A percentile compares a stretch with the other conserved stretches of the same genome.
phyloP scores from a whole-genome alignment of 2,329 filamentous ascomycete genomes.

The Lasiodiplodia theobromae region DNA sequence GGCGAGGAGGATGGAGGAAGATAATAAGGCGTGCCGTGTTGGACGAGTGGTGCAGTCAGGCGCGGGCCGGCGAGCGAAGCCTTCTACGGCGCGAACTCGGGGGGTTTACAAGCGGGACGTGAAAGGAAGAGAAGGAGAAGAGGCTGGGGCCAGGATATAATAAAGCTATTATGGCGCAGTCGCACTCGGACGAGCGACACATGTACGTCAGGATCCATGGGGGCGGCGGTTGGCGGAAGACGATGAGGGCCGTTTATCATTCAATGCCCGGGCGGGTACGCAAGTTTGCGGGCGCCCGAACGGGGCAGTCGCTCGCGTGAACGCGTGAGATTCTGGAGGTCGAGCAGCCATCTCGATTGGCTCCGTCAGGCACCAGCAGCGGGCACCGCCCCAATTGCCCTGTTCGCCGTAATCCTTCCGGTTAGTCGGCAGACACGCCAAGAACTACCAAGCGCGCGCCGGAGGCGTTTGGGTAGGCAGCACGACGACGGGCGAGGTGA shows the following conservation, averaged over 20 bases:
- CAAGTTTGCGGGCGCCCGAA: background rate
- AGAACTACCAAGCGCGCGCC: slow-evolving; percentile 9
- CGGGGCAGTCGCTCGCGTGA: slow-evolving; percentile 21
- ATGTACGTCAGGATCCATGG: slow-evolving; percentile 4
- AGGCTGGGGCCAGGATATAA: slow-evolving; percentile 4
- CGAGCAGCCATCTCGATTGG: background rate
- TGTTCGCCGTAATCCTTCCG: slow-evolving; percentile 5
- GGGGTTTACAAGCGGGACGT: background rate
- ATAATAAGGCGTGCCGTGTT: background rate
- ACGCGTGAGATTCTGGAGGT: background rate
- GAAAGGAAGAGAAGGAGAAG: background rate
- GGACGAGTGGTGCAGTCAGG: background rate
- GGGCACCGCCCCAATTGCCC: background rate
- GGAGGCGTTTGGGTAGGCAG: background rate
- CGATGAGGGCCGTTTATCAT: background rate
- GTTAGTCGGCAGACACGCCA: slow-evolving; percentile 22
- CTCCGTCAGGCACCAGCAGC: background rate
- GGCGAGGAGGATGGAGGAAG: background rate
- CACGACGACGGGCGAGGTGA: background rate
- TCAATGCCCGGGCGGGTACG: slow-evolving; percentile 1
- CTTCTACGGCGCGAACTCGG: background rate
- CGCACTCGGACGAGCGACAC: background rate
- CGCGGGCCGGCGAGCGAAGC: slow-evolving; percentile 1
- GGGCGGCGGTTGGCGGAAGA: slow-evolving; percentile 1
- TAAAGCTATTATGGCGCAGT: slow-evolving; percentile 8